Percentiles rank a stretch among this genome's conserved stretches.
phyloP scores from a whole-genome alignment of 176 grass and related monocot species.

The Tuctoria greenei region DNA sequence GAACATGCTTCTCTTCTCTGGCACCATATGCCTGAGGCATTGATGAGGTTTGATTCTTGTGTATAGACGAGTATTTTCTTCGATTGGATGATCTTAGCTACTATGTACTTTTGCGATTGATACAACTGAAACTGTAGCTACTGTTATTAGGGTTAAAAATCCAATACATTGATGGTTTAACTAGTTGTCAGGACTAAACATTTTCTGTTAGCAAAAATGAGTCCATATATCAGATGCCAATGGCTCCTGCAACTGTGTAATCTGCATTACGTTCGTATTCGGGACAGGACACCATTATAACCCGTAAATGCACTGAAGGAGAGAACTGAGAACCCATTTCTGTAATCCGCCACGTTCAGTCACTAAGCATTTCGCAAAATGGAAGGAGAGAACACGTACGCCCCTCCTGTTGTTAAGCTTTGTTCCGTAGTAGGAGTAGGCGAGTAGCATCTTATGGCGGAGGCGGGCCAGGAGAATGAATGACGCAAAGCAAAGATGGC shows the following conservation, averaged over 20 bases:
- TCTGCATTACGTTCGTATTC: too few relatives aligned
- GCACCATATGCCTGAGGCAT: not conserved
- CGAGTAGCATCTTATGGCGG: not conserved
- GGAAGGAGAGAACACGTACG: not conserved
- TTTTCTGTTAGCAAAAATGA: not conserved
- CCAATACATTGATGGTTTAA: conserved; percentile 1
- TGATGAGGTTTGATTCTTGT: not conserved
- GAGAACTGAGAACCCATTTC: too few relatives aligned
- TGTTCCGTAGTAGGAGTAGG: not conserved
- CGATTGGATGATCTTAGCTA: not conserved
- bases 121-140: not conserved
- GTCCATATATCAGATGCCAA: not conserved
- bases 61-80: not conserved
- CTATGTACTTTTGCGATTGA: not conserved
- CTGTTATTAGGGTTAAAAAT: conserved; percentile 10
- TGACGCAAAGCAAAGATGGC: not conserved
- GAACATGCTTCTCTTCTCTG: not conserved
- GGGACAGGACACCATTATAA: too few relatives aligned
- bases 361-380: not conserved
- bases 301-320: too few relatives aligned
- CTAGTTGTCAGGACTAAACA: not conserved
- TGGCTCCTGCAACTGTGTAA: too few relatives aligned
- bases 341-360: not conserved
- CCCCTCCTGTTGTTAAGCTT: not conserved
- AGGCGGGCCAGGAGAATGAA: not conserved